Evolutionary conservation across 1,284 basidiomycete species (phyloP).

Genomic region (Sporisorium exsertum): DNA sequence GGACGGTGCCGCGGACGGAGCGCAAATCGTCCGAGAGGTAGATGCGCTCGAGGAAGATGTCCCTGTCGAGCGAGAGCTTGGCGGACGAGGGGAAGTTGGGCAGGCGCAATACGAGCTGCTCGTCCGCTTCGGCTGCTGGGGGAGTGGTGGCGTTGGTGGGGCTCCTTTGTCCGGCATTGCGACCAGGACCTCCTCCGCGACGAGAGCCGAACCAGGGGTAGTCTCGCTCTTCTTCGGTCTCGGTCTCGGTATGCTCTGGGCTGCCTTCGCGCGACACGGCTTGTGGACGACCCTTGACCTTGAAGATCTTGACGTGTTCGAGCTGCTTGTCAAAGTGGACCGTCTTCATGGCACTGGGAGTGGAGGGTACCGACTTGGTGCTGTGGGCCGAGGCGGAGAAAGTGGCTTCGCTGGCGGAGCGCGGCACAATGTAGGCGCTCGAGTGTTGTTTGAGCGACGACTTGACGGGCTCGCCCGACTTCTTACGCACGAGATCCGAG

Average conservation of each 20-base stretch:
- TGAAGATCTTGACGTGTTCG: constrained; percentile 88
- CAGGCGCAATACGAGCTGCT: constrained; percentile 70
- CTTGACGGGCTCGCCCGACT: constrained; percentile 91
- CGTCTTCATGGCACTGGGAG: constrained; percentile 78
- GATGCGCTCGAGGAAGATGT: constrained; percentile 74
- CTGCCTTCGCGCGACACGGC: constrained; percentile 91
- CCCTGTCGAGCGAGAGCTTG: constrained; percentile 69
- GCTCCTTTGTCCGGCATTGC: constrained; percentile 21
- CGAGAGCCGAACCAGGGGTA: constrained; percentile 54
- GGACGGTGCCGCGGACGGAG: constrained; percentile 78
- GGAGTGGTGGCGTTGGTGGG: constrained; percentile 37
- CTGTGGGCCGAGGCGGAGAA: constrained; percentile 41
- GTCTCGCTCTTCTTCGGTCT: constrained; percentile 74
- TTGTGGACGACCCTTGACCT: constrained; percentile 90
- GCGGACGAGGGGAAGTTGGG: constrained; percentile 73
- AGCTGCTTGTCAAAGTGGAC: constrained; percentile 93
- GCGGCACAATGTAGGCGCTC: constrained; percentile 68
- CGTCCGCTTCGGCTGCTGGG: constrained; percentile 41
- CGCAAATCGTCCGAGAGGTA: constrained; percentile 76
- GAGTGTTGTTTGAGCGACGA: constrained; percentile 82
- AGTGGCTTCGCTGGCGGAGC: constrained; percentile 71
- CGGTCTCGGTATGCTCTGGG: constrained; percentile 86
- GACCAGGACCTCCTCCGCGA: constrained; percentile 30
- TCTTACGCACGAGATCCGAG: constrained; percentile 78
- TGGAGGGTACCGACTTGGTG: constrained; percentile 71